A percentile compares a stretch with the other conserved stretches of the same genome.
Conservation (phyloP, 306 rosid species). For the Trifolium pratense region DNA sequence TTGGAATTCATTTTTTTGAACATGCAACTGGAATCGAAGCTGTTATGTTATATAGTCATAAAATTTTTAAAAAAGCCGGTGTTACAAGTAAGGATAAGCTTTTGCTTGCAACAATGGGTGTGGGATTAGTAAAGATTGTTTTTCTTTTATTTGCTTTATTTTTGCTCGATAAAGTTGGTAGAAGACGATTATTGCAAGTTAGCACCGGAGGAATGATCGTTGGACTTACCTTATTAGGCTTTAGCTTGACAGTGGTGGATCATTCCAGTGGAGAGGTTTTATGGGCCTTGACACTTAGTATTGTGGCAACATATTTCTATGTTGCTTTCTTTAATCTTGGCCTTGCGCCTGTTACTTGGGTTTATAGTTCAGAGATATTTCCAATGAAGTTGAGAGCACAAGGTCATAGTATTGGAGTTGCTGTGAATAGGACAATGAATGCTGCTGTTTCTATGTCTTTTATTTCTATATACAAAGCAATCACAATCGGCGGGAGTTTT, state of each 20-base stretch:
- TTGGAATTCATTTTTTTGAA: conserved; percentile 81
- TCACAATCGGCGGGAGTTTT: conserved; percentile 80
- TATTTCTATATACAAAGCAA: conserved; percentile 64
- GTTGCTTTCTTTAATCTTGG: conserved; percentile 76
- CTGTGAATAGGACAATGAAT: conserved; percentile 71
- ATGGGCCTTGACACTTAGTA: conserved; percentile 69
- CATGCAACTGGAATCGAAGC: conserved; percentile 89
- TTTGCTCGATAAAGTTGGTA: conserved; percentile 66
- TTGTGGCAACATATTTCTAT: conserved; percentile 51
- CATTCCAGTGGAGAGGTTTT: conserved; percentile 30
- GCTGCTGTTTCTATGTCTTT: conserved; percentile 70
- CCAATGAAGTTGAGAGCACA: conserved; percentile 79
- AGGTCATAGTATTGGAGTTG: conserved; percentile 73
- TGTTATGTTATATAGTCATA: conserved; percentile 73
- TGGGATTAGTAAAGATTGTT: conserved; percentile 58
- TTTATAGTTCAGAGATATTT: conserved; percentile 78
- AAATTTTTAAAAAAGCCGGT: conserved; percentile 82
- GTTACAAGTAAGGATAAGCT: conserved; percentile 59
- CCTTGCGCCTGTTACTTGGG: conserved; percentile 82
- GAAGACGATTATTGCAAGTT: conserved; percentile 56
- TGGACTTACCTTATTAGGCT: conserved; percentile 53
- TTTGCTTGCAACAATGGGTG: conserved; percentile 71
- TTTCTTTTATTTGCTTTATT: conserved; percentile 59
- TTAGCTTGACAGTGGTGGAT: conserved; percentile 64
- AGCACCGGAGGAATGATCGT: conserved; percentile 63